phyloP scores from a whole-genome alignment of 306 rosid species.

The Prunus persica region Prunus_persica_NCBIv2 NC_034010.1:1995001-1995500 shows the following conservation, averaged over 20 bases:
- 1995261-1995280: constrained; percentile 50
- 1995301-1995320: constrained; percentile 23
- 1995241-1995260: constrained; percentile 34
- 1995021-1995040: not conserved
- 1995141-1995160: not conserved
- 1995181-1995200: constrained; percentile 26
- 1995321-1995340: constrained; percentile 35
- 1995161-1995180: no score
- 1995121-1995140: not conserved
- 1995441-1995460: no score
- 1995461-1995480: no score
- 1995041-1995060: not conserved
- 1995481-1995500: no score
- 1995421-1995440: constrained; percentile 19
- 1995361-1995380: constrained; percentile 39
- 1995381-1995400: constrained; percentile 53
- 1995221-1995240: constrained; percentile 22
- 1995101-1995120: not conserved
- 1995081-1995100: not conserved
- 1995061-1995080: not conserved
- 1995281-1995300: constrained; percentile 39
- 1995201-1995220: constrained; percentile 18
- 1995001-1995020: not conserved
- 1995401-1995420: constrained; percentile 41
- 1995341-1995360: constrained; percentile 57